Evolutionary conservation across 306 rosid genomes (phyloP), one percentile per base, ranked within the genome.

Genomic region (Glycyrrhiza uralensis): DNA sequence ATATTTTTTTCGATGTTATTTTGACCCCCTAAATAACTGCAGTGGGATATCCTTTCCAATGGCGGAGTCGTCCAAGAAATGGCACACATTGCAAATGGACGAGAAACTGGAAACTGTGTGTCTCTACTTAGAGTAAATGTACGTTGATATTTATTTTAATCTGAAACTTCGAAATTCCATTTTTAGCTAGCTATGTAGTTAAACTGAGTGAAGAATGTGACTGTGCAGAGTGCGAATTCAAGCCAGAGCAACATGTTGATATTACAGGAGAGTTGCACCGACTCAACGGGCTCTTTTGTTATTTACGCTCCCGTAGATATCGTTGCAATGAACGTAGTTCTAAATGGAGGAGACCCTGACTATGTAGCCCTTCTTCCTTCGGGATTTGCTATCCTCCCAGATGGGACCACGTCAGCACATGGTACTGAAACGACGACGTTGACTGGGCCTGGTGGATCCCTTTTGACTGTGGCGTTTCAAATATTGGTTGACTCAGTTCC

Each of bases 1-100:
- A 2, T 45, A 3, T 35, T 7, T 13, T 9, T 33, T 44, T 1
- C 14, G 13, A 3, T 49, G 5, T 19, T 4, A 20, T 35, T 26
- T 39, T 6, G 3, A 23, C 2, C 3, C 52, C 5, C 12, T 19
- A 10, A 50, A 28, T 36, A 20, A 76, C n/a, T n/a, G n/a, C 80
- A 95, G 99, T 95, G 99, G 99, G 99, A 95, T 50, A 91, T 95
- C 78, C 99, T 95, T 47, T 91, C 99, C 1, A 91, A 95, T 29
- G 97, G 97, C 0, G 96, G 97, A 67, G 89, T 75, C 30, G 96
- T 91, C 38, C 97, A 91, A 86, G 97, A 91, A 87, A 91, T 95
- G 96, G 97, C 96, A 7, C 99, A 95, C 76, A 91, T 95, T 47
- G 97, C 99, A 30, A 91, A 91, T 10, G 99, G 97, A 30, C 69